Conservation (phyloP, 768 basidiomycete species). For the Macrocybe gigantea region DNA sequence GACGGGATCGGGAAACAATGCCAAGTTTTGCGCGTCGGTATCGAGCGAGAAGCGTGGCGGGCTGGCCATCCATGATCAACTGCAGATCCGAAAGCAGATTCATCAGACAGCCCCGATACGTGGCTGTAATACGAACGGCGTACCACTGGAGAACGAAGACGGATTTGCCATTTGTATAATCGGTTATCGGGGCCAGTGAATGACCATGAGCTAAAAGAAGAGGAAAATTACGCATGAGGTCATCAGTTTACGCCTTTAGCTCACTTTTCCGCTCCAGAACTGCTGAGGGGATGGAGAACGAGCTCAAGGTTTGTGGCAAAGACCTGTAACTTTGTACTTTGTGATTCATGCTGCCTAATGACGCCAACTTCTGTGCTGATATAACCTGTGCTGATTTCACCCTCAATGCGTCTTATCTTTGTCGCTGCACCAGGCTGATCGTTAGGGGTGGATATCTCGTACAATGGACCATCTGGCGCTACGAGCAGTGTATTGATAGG, state of each 20-base stretch:
- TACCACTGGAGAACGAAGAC: conserved; percentile 30
- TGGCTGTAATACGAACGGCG: conserved; percentile 5
- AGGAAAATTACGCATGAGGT: neutral
- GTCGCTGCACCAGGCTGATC: conserved; percentile 12
- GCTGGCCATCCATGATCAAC: conserved; percentile 24
- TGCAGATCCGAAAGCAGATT: conserved; percentile 8
- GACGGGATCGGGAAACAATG: conserved; percentile 24
- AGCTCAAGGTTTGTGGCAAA: conserved; percentile 14
- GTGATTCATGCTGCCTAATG: conserved; percentile 17
- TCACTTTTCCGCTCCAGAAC: conserved; percentile 14
- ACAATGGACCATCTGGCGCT: conserved; percentile 26
- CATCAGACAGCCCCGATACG: neutral
- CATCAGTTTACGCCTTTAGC: neutral
- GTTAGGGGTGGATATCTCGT: conserved; percentile 23
- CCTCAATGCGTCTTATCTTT: conserved; percentile 22
- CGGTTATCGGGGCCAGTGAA: conserved; percentile 28
- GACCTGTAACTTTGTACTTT: conserved; percentile 17
- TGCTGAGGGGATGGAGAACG: conserved; percentile 4
- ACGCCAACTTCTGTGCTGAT: conserved; percentile 27
- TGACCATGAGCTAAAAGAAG: conserved; percentile 25
- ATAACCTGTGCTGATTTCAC: conserved; percentile 20
- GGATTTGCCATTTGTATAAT: conserved; percentile 33
- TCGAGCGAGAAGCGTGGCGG: conserved; percentile 20
- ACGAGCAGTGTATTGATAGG: conserved; percentile 28
- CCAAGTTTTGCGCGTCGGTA: conserved; percentile 25